Evolutionary conservation across 1,284 basidiomycete species (phyloP).

Genomic region (Spongiforma sp.): DNA sequence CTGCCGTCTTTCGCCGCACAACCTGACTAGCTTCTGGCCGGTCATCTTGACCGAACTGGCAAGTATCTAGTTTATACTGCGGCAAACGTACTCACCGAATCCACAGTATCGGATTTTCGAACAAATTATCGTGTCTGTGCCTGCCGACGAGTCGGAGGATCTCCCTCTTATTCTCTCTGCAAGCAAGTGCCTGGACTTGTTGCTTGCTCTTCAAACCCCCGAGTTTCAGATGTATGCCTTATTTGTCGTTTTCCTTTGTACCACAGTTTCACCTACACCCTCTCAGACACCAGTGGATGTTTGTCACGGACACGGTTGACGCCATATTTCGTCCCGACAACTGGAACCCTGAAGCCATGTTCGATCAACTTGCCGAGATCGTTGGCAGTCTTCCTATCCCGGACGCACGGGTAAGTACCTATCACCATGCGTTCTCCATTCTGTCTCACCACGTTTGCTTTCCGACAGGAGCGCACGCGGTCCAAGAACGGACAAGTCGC

Average conservation of each 20-base stretch:
- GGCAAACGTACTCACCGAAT: conserved; percentile 18
- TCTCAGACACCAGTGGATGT: conserved; percentile 96
- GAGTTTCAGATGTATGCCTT: conserved; percentile 93
- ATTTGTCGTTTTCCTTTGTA: neutral
- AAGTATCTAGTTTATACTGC: conserved; percentile 29
- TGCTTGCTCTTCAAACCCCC: conserved; percentile 92
- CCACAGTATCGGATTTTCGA: conserved; percentile 77
- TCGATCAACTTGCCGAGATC: conserved; percentile 91
- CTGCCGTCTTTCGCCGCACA: conserved; percentile 91
- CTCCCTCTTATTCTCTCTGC: conserved; percentile 85
- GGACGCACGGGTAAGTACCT: conserved; percentile 42
- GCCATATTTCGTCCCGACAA: conserved; percentile 88
- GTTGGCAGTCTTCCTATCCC: conserved; percentile 64
- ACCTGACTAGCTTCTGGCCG: conserved; percentile 97
- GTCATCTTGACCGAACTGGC: conserved; percentile 93
- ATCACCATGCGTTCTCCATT: neutral
- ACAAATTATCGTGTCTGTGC: conserved; percentile 63
- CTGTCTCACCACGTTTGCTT: neutral
- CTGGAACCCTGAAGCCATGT: conserved; percentile 85
- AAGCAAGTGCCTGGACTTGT: conserved; percentile 92
- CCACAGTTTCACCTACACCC: conserved; percentile 11
- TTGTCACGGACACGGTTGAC: conserved; percentile 97
- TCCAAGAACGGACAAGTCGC: conserved; percentile 27
- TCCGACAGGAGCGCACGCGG: conserved; percentile 31
- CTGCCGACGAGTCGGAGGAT: conserved; percentile 82